Evolutionary conservation across 2,329 filamentous ascomycete species (phyloP), one percentile per base, ranked within the genome.

Genomic region (Talaromyces marneffei): DNA sequence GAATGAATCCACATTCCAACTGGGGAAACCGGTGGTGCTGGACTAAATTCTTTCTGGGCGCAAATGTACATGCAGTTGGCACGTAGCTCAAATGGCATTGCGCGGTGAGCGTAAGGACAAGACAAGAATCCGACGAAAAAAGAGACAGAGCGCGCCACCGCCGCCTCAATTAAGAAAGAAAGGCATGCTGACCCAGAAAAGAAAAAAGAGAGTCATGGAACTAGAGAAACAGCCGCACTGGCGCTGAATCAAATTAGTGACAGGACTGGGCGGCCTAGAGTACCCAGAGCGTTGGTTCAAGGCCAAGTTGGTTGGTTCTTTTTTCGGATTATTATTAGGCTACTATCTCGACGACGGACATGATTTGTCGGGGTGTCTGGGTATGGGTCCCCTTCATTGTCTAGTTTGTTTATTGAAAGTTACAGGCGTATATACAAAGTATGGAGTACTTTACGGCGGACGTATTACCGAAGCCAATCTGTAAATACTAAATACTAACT

Each of bases 11-110:
- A 55, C 35, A 55, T 55, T 39, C 52, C 52, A 14, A 55, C 52
- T 55, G 52, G 33, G 52, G 52, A 39, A 40, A 40, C 23, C 35
- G 35, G 20, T 29, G 52, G 31, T 55, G 31, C 31, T n/a, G 55
- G 55, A 5, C 40, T 29, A 25, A 57, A 57, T 52, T 59, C 57
- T 52, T 59, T 59, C 44, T 52, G 57, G 57, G 57, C 57, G 57
- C 33, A 59, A 53, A 40, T 20, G 35, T 55, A 55, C 33, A 40
- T 55, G 52, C 52, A 54, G 46, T 48, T 48, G 25, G 25, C 9
- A 50, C 27, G 46, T 50, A 52, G 48, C 16, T 10, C 29, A 31
- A 31, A 18, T 50, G n/a, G 25, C n/a, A 50, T 16, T 14, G 25
- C 29, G 25, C 44, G 44, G 27, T 14, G 25, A 48, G 25, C 44